Base-by-base conservation (phyloP, 1,284 basidiomycete genomes). In the Ceratobasidium sp. region DNA sequence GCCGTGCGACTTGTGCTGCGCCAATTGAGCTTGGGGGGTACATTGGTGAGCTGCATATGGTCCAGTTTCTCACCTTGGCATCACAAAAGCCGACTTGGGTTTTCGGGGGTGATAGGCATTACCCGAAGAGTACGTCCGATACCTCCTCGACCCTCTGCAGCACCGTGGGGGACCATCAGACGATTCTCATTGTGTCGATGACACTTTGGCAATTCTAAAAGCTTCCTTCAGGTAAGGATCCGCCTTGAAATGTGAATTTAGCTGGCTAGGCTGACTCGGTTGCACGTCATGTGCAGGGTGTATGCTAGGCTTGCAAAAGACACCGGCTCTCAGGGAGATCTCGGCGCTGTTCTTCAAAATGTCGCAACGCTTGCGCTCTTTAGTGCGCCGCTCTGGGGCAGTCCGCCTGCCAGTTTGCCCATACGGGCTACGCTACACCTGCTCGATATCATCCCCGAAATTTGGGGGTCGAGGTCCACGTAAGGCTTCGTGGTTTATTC, bases 1-100 rank as follows among this genome's bases (percentile, higher is more conserved):
- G 58, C 34, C 58, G 69, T 72, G 58, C 69, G 58, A 72, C 58
- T 62, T 31, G 69, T 72, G 7, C 62, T 72, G 46, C 69, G 53
- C 43, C 69, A 72, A 46, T 41, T 72, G 58, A 62, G 56, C 43
- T 62, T 46, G 31, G 58, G 56, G 19, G 27, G 22, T 22, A 16
- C 62, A 22, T 43, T 7, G 27, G 69, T 56, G 43, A 51, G 62
- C 37, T 11, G n/a, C 43, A 16, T 49, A n/a, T n/a, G n/a, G n/a
- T 51, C 24, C 6, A 22, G 13, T 58, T 43, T 69, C n/a, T 22
- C 19, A 34, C 49, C 39, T 69, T 19, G 53, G 41, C 27, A 22
- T 27, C 22, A 22, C n/a, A 7, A 39, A 41, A 22, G 7, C 56
- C 8, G n/a, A 59, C 37, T 41, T 22, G 56, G 56, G 56, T 41